Percentiles rank a stretch among this genome's conserved stretches.
phyloP scores from a whole-genome alignment of 176 grass and related monocot species.

The Paspalum vaginatum region DNA sequence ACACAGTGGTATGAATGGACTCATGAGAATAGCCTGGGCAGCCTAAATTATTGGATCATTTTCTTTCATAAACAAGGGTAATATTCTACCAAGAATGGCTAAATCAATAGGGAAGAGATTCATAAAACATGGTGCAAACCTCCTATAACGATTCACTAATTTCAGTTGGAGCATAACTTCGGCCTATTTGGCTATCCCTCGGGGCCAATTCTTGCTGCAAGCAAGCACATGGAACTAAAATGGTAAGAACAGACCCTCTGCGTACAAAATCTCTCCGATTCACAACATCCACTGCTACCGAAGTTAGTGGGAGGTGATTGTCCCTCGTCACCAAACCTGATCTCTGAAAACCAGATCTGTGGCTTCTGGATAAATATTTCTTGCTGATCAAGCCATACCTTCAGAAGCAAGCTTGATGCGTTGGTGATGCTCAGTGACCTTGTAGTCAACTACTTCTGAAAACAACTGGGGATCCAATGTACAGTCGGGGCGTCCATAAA shows the following conservation, averaged over 20 bases:
- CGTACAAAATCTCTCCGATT: background rate
- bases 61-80: background rate
- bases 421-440: slow-evolving; percentile 80
- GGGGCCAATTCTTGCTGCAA: background rate
- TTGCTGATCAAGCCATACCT: slow-evolving; percentile 34
- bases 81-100: slow-evolving; percentile 3
- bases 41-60: background rate
- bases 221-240: slow-evolving; percentile 26
- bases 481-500: slow-evolving; percentile 78
- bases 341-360: background rate
- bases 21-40: too few relatives aligned
- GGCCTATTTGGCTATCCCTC: background rate
- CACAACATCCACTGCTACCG: background rate
- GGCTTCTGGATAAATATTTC: background rate
- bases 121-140: background rate
- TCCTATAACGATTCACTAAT: background rate
- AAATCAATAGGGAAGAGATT: background rate
- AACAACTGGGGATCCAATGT: slow-evolving; percentile 70
- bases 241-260: background rate
- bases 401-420: slow-evolving; percentile 79
- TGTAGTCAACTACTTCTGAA: slow-evolving; percentile 78
- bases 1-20: too few relatives aligned
- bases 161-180: slow-evolving; percentile 2
- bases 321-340: slow-evolving; percentile 17
- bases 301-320: slow-evolving; percentile 7